Conservation (phyloP, 2,329 filamentous ascomycete genomes). For the Fusarium bulbicola region DNA sequence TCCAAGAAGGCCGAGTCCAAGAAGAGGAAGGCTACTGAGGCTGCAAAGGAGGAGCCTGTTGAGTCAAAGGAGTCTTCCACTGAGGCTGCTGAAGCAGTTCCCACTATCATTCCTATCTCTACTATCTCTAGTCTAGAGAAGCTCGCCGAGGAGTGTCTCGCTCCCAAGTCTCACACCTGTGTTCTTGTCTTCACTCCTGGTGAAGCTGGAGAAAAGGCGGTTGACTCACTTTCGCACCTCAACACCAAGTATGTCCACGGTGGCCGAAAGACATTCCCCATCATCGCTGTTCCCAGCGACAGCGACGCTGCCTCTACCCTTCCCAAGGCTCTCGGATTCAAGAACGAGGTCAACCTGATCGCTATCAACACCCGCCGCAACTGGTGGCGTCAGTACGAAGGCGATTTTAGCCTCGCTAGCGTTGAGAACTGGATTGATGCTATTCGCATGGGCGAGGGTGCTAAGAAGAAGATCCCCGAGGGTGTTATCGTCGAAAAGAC, state of each 20-base stretch:
- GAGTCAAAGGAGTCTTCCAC: slow-evolving; percentile 36
- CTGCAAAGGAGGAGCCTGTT: slow-evolving; percentile 44
- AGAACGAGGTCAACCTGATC: slow-evolving; percentile 73
- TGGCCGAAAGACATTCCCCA: slow-evolving; percentile 79
- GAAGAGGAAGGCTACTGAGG: slow-evolving; percentile 43
- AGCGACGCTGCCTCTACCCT: slow-evolving; percentile 54
- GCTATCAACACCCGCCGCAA: slow-evolving; percentile 84
- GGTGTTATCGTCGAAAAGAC: slow-evolving; percentile 59
- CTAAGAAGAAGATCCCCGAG: slow-evolving; percentile 78
- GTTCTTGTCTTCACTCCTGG: slow-evolving; percentile 77
- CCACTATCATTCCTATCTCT: slow-evolving; percentile 68
- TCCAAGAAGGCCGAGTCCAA: slow-evolving; percentile 33
- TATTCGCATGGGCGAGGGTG: slow-evolving; percentile 88
- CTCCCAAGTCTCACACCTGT: slow-evolving; percentile 80
- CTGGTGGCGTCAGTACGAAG: slow-evolving; percentile 84
- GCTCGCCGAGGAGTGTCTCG: slow-evolving; percentile 77
- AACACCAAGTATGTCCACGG: slow-evolving; percentile 76
- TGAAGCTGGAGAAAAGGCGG: slow-evolving; percentile 62
- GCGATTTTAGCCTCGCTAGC: slow-evolving; percentile 65
- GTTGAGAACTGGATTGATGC: slow-evolving; percentile 89
- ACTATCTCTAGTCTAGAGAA: slow-evolving; percentile 70
- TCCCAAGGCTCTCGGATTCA: slow-evolving; percentile 63
- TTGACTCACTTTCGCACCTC: slow-evolving; percentile 75
- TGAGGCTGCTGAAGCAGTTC: slow-evolving; percentile 42
- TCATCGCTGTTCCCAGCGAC: slow-evolving; percentile 75